Base-by-base conservation (phyloP, 192 early-diverging fungal genomes). In the Podila minutissima region DNA sequence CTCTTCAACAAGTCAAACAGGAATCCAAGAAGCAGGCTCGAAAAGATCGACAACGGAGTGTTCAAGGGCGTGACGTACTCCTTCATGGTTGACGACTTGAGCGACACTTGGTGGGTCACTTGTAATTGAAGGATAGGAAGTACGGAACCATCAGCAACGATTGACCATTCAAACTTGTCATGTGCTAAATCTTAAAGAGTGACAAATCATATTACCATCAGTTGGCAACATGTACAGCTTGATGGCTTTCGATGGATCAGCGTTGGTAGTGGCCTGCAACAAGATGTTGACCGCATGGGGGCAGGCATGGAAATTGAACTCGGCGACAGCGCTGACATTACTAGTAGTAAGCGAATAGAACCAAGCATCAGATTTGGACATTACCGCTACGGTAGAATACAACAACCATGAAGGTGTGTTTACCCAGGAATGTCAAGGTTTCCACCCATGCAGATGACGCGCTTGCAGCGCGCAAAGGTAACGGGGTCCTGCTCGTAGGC, bases 281-380 rank as follows among this genome's bases (percentile, higher is more conserved):
- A 88, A 68, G 17, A 62, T 51, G 50, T 85, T 64, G n/a, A 86
- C 87, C 0, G 85, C 78, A 58, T 84, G 62, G 5, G 85, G 77
- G 59, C 85, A 84, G n/a, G 84, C 82, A 12, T 82, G 64, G 57
- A 84, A 86, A 61, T 88, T 88, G 70, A 88, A 88, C 66, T 88
- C 87, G 6, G 82, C 85, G 6, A 68, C 65, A 22, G 87, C 84
- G 0, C 84, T 83, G 0, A 74, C 72, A 59, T 88, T 88, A 24
- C 76, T 79, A 68, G 2, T 31, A 24, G 26, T 10, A 9, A 59
- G 33, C 20, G 29, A 61, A 62, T 66, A 31, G 62, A 46, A 15
- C 41, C 64, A 64, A 61, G 28, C 13, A 9, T 26, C 15, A 41
- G 38, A n/a, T 4, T 50, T 48, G 28, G n/a, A 13, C 6, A 3